Percentiles rank a stretch among this genome's conserved stretches.
phyloP scores from a whole-genome alignment of 768 basidiomycete genomes.

The Mycena amicta region DNA sequence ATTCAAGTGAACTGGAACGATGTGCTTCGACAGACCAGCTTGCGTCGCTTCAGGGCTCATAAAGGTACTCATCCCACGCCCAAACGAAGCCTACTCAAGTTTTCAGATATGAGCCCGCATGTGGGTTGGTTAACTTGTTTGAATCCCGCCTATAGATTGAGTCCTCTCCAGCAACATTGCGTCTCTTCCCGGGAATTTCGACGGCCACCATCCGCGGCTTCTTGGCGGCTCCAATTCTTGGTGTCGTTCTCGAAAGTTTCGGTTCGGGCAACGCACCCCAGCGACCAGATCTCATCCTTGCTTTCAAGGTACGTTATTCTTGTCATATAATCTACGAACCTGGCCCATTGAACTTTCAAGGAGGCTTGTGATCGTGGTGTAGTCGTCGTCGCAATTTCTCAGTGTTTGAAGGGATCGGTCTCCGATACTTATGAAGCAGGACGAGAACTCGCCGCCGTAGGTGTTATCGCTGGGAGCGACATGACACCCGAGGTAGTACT shows the following conservation, averaged over 20 bases:
- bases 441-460: slow-evolving; percentile 64
- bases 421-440: slow-evolving; percentile 85
- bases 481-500: slow-evolving; percentile 89
- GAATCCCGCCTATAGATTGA: slow-evolving; percentile 17
- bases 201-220: slow-evolving; percentile 75
- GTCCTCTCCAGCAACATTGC: slow-evolving; percentile 64
- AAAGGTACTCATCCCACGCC: slow-evolving; percentile 50
- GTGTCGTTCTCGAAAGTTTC: slow-evolving; percentile 88
- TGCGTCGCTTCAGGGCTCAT: slow-evolving; percentile 79
- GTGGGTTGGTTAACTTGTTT: slow-evolving; percentile 59
- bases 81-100: neutral
- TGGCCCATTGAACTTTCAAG: too few species aligned
- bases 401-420: slow-evolving; percentile 86
- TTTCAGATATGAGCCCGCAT: slow-evolving; percentile 72
- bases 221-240: slow-evolving; percentile 70
- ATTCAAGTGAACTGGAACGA: slow-evolving; percentile 89
- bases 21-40: slow-evolving; percentile 79
- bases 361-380: slow-evolving; percentile 83
- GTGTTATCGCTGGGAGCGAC: slow-evolving; percentile 83
- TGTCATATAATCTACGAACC: too few species aligned
- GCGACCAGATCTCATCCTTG: slow-evolving; percentile 71
- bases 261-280: slow-evolving; percentile 94
- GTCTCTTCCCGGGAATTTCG: slow-evolving; percentile 88
- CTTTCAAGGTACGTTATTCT: too few species aligned
- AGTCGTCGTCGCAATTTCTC: slow-evolving; percentile 89